A percentile compares a stretch with the other conserved stretches of the same genome.
phyloP scores from a whole-genome alignment of 1,139 yeast genomes.

The Saccharomyces hybrid region DNA sequence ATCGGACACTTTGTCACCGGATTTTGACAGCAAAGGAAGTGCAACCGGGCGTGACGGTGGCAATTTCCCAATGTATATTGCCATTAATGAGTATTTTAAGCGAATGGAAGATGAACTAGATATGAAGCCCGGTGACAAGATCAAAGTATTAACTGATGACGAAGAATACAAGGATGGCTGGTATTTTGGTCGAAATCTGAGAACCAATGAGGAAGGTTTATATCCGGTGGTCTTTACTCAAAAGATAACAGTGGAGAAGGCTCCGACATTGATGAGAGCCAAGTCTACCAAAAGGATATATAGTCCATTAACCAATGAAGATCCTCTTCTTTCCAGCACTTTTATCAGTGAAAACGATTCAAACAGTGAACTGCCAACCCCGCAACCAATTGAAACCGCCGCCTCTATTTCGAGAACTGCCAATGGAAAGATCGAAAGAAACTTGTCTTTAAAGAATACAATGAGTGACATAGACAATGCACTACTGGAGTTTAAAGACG shows the following conservation, averaged over 20 bases:
- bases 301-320: constrained; percentile 8
- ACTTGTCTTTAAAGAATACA: constrained; percentile 46
- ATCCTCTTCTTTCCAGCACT: constrained; percentile 6
- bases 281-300: constrained; percentile 16
- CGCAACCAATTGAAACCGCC: constrained; percentile 22
- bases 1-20: constrained; percentile 1
- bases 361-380: constrained; percentile 17
- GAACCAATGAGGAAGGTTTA: constrained; percentile 70
- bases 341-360: constrained; percentile 9
- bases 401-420: constrained; percentile 8
- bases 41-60: constrained; percentile 3
- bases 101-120: constrained; percentile 85
- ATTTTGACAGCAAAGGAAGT: not conserved
- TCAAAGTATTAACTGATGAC: constrained; percentile 91
- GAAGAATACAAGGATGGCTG: constrained; percentile 96
- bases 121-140: constrained; percentile 72
- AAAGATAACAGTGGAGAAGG: constrained; percentile 32
- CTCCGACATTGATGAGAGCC: constrained; percentile 49
- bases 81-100: constrained; percentile 81
- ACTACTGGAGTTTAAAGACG: constrained; percentile 52
- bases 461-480: constrained; percentile 82
- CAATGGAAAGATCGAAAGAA: constrained; percentile 8
- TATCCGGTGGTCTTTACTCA: constrained; percentile 86
- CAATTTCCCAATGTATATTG: constrained; percentile 35
- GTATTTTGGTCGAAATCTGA: constrained; percentile 80